Base-by-base conservation (phyloP, 129 eudicot genomes). In the Ambrosia artemisiifolia region DNA sequence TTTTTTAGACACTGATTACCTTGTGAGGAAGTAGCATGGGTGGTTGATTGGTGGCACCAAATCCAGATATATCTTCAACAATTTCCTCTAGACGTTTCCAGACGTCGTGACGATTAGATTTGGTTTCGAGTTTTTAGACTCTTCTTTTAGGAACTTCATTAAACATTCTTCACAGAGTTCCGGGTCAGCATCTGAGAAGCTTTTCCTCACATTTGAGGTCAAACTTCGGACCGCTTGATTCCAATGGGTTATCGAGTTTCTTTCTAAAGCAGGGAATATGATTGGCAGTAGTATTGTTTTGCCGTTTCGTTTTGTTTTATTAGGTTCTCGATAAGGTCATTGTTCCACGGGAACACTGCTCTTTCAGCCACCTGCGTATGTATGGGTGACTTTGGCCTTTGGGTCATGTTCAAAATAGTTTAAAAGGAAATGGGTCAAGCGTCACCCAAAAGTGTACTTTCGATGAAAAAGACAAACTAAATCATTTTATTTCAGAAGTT, bases 351-450 rank as follows among this genome's bases (percentile, higher is more conserved):
- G 54, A 89, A 86, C 71, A 89, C 74, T 64, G 96, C 89, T 77
- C 96, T 86, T 77, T 89, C 96, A 16, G 96, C 96, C 73, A 89
- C 96, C 96, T 89, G 75, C 44, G 71, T 24, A n/a, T n/a, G n/a
- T n/a, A n/a, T n/a, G 54, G 17, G 54, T 48, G 7, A 48, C n/a
- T 48, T 48, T 14, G 54, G 7, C 14, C n/a, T 48, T 48, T 14
- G 54, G 54, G 54, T 48, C 3, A 48, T 48, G 17, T 51, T 51
- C 28, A 38, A 38, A 38, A 5, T 38, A 38, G 43, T 38, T 38
- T 38, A 38, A 38, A 38, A 38, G 1, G 43, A 38, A 38, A 38
- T 9, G 11, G 43, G 9, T 38, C 43, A 38, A 38, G 6, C 43
- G 9, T 38, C 43, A 6, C 43, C 43, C 11, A 0, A 4, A 36